A percentile compares a stretch with the other conserved stretches of the same genome.
These are phyloP conservation scores for Lasiosphaeria miniovina DNA, from an alignment of 495 filamentous ascomycete genomes.

Conservation along the genomic window DNA sequence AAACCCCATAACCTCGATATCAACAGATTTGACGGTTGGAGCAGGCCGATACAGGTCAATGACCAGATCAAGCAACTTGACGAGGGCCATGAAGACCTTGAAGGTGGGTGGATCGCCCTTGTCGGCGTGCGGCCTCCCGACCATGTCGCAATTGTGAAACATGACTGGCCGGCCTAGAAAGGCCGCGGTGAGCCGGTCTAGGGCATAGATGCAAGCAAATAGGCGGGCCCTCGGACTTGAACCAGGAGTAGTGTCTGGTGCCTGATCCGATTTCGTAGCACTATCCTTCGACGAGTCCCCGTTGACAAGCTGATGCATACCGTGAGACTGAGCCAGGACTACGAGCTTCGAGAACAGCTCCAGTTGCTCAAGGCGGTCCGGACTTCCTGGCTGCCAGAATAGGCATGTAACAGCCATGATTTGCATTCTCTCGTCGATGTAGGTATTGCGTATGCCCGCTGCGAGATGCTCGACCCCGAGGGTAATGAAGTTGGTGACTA, in stretches of 20 bases:
- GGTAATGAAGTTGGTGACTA: no score
- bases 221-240: slow-evolving; percentile 25
- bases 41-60: slow-evolving; percentile 66
- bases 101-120: slow-evolving; percentile 40
- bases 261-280: no score
- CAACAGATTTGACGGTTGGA: slow-evolving; percentile 38
- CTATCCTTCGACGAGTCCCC: no score
- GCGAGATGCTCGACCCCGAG: no score
- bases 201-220: slow-evolving; percentile 66
- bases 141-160: slow-evolving; percentile 63
- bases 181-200: slow-evolving; percentile 62
- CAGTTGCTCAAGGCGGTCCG: slow-evolving; percentile 17
- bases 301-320: slow-evolving; percentile 45
- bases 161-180: slow-evolving; percentile 63
- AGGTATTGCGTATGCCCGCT: background rate
- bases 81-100: slow-evolving; percentile 44
- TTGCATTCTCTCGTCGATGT: slow-evolving; percentile 17
- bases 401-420: slow-evolving; percentile 27
- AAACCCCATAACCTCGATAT: slow-evolving; percentile 58
- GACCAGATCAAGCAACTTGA: slow-evolving; percentile 58
- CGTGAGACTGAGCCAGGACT: slow-evolving; percentile 63
- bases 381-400: slow-evolving; percentile 28
- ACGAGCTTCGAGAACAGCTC: slow-evolving; percentile 24
- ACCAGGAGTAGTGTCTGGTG: no score
- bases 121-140: slow-evolving; percentile 31